Base-by-base conservation (phyloP, 1,284 basidiomycete genomes). In the Crepidotus sp. region DNA sequence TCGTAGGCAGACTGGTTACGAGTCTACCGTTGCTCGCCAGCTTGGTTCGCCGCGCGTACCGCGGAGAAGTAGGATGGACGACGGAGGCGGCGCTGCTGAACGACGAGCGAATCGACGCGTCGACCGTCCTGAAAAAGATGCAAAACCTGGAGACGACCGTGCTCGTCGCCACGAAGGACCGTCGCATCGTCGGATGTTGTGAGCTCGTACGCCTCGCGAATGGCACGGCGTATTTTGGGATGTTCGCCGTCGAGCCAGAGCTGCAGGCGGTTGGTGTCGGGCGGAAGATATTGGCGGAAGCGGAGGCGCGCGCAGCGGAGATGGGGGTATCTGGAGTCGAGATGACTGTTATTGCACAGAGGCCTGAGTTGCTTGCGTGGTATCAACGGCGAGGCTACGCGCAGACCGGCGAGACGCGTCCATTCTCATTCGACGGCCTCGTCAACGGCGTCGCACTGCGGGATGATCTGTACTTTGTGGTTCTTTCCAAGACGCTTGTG, bases 171-270 rank as follows among this genome's bases (percentile, higher is more conserved):
- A 32, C 27, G 14, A 27, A 37, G 3, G 46, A 27, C 22, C 24
- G 14, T 9, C 11, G 14, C 11, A 38, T 42, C 13, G 10, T 48
- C 6, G 46, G 46, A 7, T 48, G 46, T 30, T 48, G 46, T 25
- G 46, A 48, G 30, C 37, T 48, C 6, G 29, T 24, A 13, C 45
- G 17, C 24, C 6, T 26, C n/a, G n/a, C 11, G 36, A 48, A 33
- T n/a, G n/a, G n/a, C 19, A 29, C 14, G 13, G 40, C 27, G n/a
- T 34, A 38, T 22, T 48, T 48, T 14, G 46, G 46, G 14, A 48
- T 41, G 46, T 38, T 48, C 18, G 36, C 40, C 7, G 46, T 48
- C 22, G 41, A 48, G 30, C 46, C 46, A 2, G 8, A n/a, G 15
- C 24, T 48, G 25, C 46, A 48, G 26, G 22, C 35, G 9, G 40